Conservation (phyloP, 495 filamentous ascomycete genomes). For the Antarctomyces pellizariae region DNA sequence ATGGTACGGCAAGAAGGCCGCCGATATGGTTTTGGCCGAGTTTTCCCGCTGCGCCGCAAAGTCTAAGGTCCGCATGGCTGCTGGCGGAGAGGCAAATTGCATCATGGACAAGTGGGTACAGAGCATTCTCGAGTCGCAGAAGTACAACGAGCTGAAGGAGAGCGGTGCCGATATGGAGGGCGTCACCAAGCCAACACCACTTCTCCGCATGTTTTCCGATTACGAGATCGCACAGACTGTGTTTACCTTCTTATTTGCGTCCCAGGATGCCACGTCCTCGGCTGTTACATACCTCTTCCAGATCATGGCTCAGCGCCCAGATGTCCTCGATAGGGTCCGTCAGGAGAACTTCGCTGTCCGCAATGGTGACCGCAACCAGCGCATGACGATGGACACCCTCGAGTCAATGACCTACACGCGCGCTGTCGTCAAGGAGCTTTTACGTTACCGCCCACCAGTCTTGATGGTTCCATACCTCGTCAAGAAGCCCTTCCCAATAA, state of each 20-base stretch:
- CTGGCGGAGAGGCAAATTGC: conserved; percentile 67
- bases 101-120: conserved; percentile 92
- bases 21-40: conserved; percentile 75
- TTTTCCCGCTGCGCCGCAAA: conserved; percentile 85
- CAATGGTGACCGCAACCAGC: conserved; percentile 48
- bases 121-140: conserved; percentile 58
- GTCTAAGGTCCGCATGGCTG: conserved; percentile 77
- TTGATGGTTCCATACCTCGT: conserved; percentile 92
- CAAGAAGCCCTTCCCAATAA: conserved; percentile 92
- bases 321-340: conserved; percentile 70
- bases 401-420: conserved; percentile 80
- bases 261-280: conserved; percentile 86
- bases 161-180: conserved; percentile 40
- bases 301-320: conserved; percentile 78
- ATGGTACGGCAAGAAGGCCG: conserved; percentile 93
- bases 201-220: conserved; percentile 73
- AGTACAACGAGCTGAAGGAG: conserved; percentile 45
- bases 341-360: conserved; percentile 71
- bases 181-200: conserved; percentile 53
- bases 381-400: conserved; percentile 57
- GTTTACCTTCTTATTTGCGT: conserved; percentile 96
- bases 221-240: conserved; percentile 86
- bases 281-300: conserved; percentile 93
- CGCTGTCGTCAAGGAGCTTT: conserved; percentile 77
- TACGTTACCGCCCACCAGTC: conserved; percentile 90